Conservation (phyloP, 2,329 filamentous ascomycete species). For the Sclerotinia minor region DNA sequence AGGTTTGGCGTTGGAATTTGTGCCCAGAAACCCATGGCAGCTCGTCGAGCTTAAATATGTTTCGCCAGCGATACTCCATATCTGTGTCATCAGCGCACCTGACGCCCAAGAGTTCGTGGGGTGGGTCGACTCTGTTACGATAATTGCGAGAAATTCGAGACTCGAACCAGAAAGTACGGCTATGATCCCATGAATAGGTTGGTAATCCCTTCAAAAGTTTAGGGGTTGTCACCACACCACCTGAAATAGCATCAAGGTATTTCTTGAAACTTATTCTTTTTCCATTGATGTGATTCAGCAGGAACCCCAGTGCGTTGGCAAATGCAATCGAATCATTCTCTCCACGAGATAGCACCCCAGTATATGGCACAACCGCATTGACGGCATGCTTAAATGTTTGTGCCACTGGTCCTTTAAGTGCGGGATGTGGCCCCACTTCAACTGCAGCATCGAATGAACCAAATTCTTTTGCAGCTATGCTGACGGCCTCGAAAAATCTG, state of each 20-base stretch:
- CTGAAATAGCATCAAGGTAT: conserved; percentile 9
- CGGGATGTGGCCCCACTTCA: conserved; percentile 29
- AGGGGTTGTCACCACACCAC: background rate
- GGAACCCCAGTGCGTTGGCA: background rate
- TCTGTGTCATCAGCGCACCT: conserved; percentile 28
- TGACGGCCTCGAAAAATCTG: conserved; percentile 39
- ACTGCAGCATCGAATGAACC: conserved; percentile 12
- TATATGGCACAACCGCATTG: conserved; percentile 8
- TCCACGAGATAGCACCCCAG: conserved; percentile 10
- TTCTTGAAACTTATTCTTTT: conserved; percentile 8
- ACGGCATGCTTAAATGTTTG: background rate
- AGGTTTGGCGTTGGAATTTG: conserved; percentile 29
- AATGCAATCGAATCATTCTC: conserved; percentile 14
- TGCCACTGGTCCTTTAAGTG: conserved; percentile 23
- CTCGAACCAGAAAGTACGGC: conserved; percentile 54
- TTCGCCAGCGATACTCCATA: conserved; percentile 39
- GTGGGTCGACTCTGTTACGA: conserved; percentile 47
- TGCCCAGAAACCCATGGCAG: conserved; percentile 41
- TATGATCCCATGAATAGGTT: conserved; percentile 55
- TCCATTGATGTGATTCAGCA: background rate
- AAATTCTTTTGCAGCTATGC: background rate
- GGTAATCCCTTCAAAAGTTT: conserved; percentile 48
- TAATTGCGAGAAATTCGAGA: conserved; percentile 49
- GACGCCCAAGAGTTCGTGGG: conserved; percentile 43
- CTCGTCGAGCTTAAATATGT: conserved; percentile 35